Base-by-base conservation (phyloP, 805 yeast genomes). In the Hanseniaspora hatyaiensis region DNA sequence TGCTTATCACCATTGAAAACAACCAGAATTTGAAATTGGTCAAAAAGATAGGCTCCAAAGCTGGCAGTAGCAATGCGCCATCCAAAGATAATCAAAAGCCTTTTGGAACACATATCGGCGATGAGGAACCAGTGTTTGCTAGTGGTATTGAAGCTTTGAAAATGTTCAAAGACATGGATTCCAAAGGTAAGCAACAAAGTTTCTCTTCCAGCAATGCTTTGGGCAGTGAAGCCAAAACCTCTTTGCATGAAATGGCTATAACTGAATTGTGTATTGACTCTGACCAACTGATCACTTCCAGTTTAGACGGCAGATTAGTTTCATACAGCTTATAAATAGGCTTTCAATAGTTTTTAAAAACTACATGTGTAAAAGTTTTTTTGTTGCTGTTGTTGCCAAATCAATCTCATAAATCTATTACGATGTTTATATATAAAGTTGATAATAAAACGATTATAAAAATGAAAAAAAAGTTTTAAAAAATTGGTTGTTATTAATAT, bases 141-240 rank as follows among this genome's bases (percentile, higher is more conserved):
- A 66, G 66, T 46, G 81, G 83, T 53, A 83, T 82, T 53, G 75
- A 80, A 53, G 94, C 94, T 6, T 74, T 92, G 63, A 82, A 83
- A 67, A 86, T 89, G 88, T 92, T 92, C 70, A 80, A 85, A 65
- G 95, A 89, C 65, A 69, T 92, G 73, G 99, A 92, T 66, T 74
- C 89, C 63, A 92, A 87, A 71, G 99, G 99, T 51, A 75, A 83
- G 50, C 43, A 45, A 31, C 38, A 22, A 37, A 3, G 13, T 12
- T 26, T 26, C 11, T 6, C 11, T 26, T 26, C 29, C 11, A 26
- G 11, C 6, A 11, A 26, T 8, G 29, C 6, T 26, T 26, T 11
- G 45, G 68, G 71, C 33, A 64, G 72, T 28, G 72, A 68, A 32
- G 70, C 82, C 63, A 73, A 73, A 45, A 86, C 95, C 13, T 75